A percentile compares a stretch with the other conserved stretches of the same genome.
phyloP scores from a whole-genome alignment of 148 eudicot species.

The Persicaria maculosa region DNA sequence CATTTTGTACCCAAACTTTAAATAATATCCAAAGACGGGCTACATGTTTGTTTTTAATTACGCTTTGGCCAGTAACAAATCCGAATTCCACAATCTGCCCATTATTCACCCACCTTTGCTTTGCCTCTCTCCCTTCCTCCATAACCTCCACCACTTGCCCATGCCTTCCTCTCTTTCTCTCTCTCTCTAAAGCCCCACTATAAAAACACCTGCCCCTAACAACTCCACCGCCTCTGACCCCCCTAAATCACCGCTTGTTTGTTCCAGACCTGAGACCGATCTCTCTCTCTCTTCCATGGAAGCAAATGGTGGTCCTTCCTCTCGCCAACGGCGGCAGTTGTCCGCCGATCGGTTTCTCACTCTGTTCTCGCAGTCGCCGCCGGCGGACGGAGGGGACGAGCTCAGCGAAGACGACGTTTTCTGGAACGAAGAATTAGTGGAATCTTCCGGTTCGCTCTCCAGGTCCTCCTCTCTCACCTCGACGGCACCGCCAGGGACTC shows the following conservation, averaged over 20 bases:
- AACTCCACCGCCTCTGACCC: neutral
- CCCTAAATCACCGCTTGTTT: slow-evolving; percentile 1
- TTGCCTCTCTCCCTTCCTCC: neutral
- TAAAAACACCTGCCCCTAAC: neutral
- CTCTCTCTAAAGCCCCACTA: slow-evolving; percentile 9
- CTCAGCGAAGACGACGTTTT: slow-evolving; percentile 21
- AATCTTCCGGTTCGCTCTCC: neutral
- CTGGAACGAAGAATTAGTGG: slow-evolving; percentile 13
- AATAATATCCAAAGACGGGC: too few relatives aligned
- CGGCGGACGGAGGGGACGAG: slow-evolving; percentile 15
- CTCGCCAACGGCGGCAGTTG: slow-evolving; percentile 2
- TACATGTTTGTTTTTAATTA: neutral
- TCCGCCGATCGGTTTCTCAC: slow-evolving; percentile 14
- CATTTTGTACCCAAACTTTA: neutral
- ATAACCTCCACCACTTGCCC: slow-evolving; percentile 8
- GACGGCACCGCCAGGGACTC: neutral
- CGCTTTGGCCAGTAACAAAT: neutral
- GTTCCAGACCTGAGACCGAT: neutral
- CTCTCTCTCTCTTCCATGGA: slow-evolving; percentile 8
- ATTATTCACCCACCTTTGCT: neutral
- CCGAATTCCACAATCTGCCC: neutral
- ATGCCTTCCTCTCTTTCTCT: neutral
- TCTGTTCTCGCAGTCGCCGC: neutral
- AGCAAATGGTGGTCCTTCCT: neutral
- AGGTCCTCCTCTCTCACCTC: neutral